Evolutionary conservation across 352 stramenopile genomes (phyloP), one percentile per base, ranked within the genome.

Genomic region (Phytophthora podocarpi): DNA sequence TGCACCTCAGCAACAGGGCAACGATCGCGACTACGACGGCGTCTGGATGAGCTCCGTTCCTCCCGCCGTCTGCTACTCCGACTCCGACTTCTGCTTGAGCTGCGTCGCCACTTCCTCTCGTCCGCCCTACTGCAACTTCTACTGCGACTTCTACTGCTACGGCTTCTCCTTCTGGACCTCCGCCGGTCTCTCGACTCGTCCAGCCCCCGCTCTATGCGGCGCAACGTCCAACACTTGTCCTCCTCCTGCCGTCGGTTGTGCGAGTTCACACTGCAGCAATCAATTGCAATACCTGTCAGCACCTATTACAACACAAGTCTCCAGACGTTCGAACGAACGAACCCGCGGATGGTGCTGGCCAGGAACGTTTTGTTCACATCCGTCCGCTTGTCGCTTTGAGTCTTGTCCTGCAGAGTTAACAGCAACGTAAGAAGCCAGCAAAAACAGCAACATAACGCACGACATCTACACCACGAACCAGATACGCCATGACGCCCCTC

Each of bases 351-450:
- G 10, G 80, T 89, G 50, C 76, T 86, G 34, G 69, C 49, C 27
- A 91, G 53, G 50, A 91, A 91, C 31, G 61, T 53, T 59, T 89
- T 91, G 59, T 89, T 91, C 41, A 91, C 80, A 52, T 89, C 79
- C 39, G 74, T 75, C n/a, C 67, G 70, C 15, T 51, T 64, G 11
- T 66, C 55, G 5, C 16, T 11, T n/a, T 40, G 48, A 9, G 43
- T 16, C 56, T 68, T 78, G 37, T 63, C 56, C 58, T 73, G 35
- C n/a, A 46, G 34, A 35, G 31, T 21, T 2, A 21, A n/a, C 16
- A 36, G 26, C 23, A 49, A 45, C 27, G 15, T 58, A 5, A 67
- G 27, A 36, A 24, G 10, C 20, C 32, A 3, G 24, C 20, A 24
- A 34, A 49, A 34, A 46, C 16, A 40, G 15, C 2, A 18, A 5